Evolutionary conservation across 371 early-diverging fungal genomes (phyloP), one percentile per base, ranked within the genome.

Genomic region (Saksenaea oblongispora): DNA sequence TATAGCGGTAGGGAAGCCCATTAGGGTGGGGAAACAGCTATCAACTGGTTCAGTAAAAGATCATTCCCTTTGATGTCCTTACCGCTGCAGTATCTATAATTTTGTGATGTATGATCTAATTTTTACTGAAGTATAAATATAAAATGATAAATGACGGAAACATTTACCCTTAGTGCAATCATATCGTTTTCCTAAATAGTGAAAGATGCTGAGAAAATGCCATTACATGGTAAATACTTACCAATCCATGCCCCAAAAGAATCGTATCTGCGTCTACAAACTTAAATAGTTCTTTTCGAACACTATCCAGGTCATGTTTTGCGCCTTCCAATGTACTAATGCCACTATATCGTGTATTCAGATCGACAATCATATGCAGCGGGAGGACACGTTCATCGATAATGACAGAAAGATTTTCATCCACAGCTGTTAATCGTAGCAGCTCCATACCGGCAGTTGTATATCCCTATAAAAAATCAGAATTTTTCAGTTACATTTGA

Each of bases 291-390:
- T 67, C 71, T 15, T 72, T 63, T 18, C 84, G 64, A 5, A 81
- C 61, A 34, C 79, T 71, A 8, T 70, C 66, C 8, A 86, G 65
- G 56, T 76, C 72, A 61, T 75, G 68, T 27, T 75, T 80, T 2
- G 75, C 84, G 0, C 73, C 72, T 34, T 74, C 77, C 8, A 87
- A 36, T 1, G 85, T 84, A 17, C 72, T 76, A 11, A 87, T 79
- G n/a, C 87, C 87, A 66, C 86, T 84, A 47, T 70, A 87, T 0
- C 74, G 73, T 1, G 83, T 74, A 58, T 87, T 87, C 42, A 87
- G 56, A 66, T 87, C 87, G 18, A 84, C 62, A 56, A 87, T 68
- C 64, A 73, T 72, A 55, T 81, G 71, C 14, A 70, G 70, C 0
- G 87, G 87, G 7, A 80, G 65, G 0, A 82, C 84, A 5, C 84